Base-by-base conservation (phyloP, 2,329 filamentous ascomycete genomes). In the Aureobasidium pullulans region DNA sequence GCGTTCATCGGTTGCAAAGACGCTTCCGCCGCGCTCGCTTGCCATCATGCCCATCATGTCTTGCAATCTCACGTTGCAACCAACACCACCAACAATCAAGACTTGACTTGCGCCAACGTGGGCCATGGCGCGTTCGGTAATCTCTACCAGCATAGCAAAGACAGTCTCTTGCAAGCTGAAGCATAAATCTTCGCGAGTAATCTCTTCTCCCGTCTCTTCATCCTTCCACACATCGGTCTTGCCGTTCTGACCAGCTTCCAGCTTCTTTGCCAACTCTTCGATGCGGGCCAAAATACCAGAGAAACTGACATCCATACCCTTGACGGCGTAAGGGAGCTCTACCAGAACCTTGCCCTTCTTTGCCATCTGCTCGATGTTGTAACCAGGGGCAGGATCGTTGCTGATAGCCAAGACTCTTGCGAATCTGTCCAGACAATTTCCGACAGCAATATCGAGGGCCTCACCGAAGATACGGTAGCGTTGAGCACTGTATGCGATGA, bases 11-110 rank as follows among this genome's bases (percentile, higher is more conserved):
- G 93, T 97, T 28, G 94, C 92, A 75, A 89, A 96, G 3, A 97
- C 90, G 68, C 85, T 92, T 4, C 94, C 94, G 57, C 91, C 90
- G 39, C 94, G 79, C 72, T 96, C 92, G 46, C 79, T 79, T 15
- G 92, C 93, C 94, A 99, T 99, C 48, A 88, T 79, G 15, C 90
- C 92, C 94, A 99, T 99, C 94, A 99, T 99, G 68, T 96, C 85
- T 77, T 99, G 94, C 65, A 99, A 72, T 4, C 94, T 83, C 76
- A 96, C 87, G 71, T 99, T 99, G 72, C 90, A 96, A 3, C 94
- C 94, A 1, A 99, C 94, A 23, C 94, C 94, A 40, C 94, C 94
- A 2, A 99, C 94, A 59, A 99, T 91, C 47, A 99, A 79, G 6
- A 99, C 94, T 77, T 97, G 90, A 53, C 79, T 84, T 58, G 87